Evolutionary conservation across 176 grass and related monocot genomes (phyloP).

Genomic region (Triticum urartu): DNA sequence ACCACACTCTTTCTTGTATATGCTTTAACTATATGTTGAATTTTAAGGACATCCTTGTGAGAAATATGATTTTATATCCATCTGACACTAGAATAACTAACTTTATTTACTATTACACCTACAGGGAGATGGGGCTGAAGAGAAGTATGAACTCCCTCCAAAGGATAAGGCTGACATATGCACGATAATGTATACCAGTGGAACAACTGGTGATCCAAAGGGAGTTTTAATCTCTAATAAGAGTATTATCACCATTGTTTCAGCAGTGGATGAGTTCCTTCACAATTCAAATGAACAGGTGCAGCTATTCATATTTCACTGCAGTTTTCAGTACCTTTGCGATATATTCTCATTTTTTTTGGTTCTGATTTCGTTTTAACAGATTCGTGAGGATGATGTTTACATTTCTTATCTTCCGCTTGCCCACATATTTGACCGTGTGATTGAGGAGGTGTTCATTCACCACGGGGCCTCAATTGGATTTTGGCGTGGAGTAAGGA

Average conservation of each 20-base stretch:
- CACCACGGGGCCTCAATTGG: conserved; percentile 81
- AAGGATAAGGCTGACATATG: conserved; percentile 82
- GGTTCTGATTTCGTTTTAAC: conserved; percentile 15
- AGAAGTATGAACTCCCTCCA: conserved; percentile 68
- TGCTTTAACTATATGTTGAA: neutral
- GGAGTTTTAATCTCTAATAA: conserved; percentile 88
- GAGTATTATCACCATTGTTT: conserved; percentile 82
- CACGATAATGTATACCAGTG: conserved; percentile 99
- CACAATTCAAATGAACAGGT: conserved; percentile 57
- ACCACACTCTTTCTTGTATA: neutral
- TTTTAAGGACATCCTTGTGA: conserved; percentile 4
- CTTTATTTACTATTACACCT: conserved; percentile 23
- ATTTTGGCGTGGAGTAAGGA: conserved; percentile 96
- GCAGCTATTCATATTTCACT: conserved; percentile 4
- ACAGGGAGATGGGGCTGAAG: conserved; percentile 67
- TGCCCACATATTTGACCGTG: conserved; percentile 95
- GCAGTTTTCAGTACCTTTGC: neutral
- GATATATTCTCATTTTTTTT: conserved; percentile 24
- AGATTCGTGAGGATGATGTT: conserved; percentile 66
- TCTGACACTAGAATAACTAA: conserved; percentile 3
- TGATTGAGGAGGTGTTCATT: conserved; percentile 93
- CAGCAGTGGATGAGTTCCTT: conserved; percentile 60
- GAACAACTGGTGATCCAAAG: conserved; percentile 94
- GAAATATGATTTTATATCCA: conserved; percentile 16
- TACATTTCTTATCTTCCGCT: conserved; percentile 92